Evolutionary conservation across 805 yeast species (phyloP), one percentile per base, ranked within the genome.

Genomic region (Maudiozyma bulderi): DNA sequence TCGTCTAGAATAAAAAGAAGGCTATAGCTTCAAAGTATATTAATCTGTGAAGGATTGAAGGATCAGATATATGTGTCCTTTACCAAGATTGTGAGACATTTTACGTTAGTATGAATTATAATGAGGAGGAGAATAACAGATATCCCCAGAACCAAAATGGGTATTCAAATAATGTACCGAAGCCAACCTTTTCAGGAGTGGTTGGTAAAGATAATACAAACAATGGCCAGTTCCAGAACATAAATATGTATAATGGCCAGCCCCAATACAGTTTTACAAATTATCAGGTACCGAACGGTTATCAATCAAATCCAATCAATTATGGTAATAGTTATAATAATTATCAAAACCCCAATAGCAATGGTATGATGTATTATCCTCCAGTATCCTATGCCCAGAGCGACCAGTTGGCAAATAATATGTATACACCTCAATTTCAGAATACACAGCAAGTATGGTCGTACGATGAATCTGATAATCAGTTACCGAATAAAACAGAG

Each of bases 181-280:
- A 51, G 44, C 65, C 65, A 0, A 52, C 63, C 6, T 61, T 56
- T 15, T 61, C 65, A 3, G 65, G 65, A 5, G 57, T 57, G 10
- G 30, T 60, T 31, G 45, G 46, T n/a, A 26, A 33, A 20, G 31
- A 42, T 6, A 28, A 31, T 10, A 10, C 11, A 34, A 34, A 34
- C 4, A 4, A 4, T 34, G 37, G 26, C 26, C 26, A 20, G 26
- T 20, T 20, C 26, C 26, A 20, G 26, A 20, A 20, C 26, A 13
- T 14, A 13, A 7, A 35, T n/a, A 5, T 8, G 13, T 13, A 35
- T n/a, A 35, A 8, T 35, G 14, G 15, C 6, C 38, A 35, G 11
- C 8, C 38, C 6, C 38, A 35, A 13, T 35, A n/a, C 14, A 7
- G 38, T 15, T 35, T 15, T n/a, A 35, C 14, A 5, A 11, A 11